A percentile compares a stretch with the other conserved stretches of the same genome.
Evolutionary conservation across 2,329 filamentous ascomycete species (phyloP).

Genomic region (Tolypocladium ophioglossoides): DNA sequence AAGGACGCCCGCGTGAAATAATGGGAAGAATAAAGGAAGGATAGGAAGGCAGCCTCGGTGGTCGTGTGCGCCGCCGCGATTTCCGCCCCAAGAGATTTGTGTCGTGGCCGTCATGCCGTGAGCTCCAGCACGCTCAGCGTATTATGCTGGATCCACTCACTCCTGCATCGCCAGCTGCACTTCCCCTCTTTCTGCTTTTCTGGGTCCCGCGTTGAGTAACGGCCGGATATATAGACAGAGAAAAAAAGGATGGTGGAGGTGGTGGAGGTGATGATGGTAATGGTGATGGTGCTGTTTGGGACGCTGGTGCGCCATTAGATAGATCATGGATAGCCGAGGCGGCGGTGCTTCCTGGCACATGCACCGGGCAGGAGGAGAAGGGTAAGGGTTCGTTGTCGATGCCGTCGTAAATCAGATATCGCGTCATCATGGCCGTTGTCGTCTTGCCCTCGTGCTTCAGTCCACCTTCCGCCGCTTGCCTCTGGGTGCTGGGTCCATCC

Average conservation of each 20-base stretch:
- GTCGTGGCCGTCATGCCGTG: conserved; percentile 5
- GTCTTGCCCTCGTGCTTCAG: conserved; percentile 10
- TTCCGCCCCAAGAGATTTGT: neutral
- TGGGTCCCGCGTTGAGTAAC: neutral
- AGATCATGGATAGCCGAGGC: neutral
- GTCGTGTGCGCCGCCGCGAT: neutral
- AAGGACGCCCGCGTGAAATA: neutral
- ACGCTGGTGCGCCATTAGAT: neutral
- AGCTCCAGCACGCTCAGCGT: neutral
- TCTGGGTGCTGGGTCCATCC: conserved; percentile 81
- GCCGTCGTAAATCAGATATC: neutral
- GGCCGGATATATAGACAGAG: neutral
- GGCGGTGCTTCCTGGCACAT: neutral
- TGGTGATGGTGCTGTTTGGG: neutral
- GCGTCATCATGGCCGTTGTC: neutral
- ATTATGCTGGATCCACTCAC: neutral
- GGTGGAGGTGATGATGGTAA: neutral
- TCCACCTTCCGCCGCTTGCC: conserved; percentile 78
- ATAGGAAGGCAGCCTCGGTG: neutral
- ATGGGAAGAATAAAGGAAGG: neutral
- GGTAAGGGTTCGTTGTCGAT: neutral
- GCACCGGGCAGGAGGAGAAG: neutral
- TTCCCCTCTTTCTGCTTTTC: neutral
- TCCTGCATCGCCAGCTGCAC: neutral
- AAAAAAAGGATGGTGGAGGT: too few relatives aligned